phyloP scores from a whole-genome alignment of 2,329 filamentous ascomycete species.

The Plectosphaerella cucumerina region DNA sequence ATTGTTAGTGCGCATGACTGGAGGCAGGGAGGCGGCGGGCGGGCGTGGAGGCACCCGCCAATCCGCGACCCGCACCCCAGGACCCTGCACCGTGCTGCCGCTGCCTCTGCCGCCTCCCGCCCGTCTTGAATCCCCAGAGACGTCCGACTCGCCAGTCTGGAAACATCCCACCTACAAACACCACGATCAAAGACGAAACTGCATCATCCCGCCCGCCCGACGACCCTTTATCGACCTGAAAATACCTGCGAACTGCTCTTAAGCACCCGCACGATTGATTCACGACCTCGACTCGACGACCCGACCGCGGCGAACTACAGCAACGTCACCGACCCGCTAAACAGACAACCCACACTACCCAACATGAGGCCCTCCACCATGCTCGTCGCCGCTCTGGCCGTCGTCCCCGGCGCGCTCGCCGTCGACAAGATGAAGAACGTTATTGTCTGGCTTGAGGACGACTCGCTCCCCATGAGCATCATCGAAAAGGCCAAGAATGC shows the following conservation, averaged over 20 bases:
- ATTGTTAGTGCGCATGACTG: not conserved
- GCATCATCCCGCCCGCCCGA: too few relatives aligned
- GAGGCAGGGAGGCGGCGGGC: too few relatives aligned
- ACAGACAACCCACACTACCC: constrained; percentile 2
- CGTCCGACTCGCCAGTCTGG: not conserved
- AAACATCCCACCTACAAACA: not conserved
- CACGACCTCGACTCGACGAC: not conserved
- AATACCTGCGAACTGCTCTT: not conserved
- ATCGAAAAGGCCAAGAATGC: constrained; percentile 68
- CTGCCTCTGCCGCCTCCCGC: too few relatives aligned
- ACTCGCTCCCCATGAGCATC: constrained; percentile 60
- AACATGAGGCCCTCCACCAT: constrained; percentile 61
- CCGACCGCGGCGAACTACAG: constrained; percentile 5
- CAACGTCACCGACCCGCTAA: not conserved
- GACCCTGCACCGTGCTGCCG: too few relatives aligned
- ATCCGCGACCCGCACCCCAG: not conserved
- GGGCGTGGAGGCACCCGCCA: not conserved
- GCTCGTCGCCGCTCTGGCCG: constrained; percentile 51
- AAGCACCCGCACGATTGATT: not conserved
- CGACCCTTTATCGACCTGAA: too few relatives aligned
- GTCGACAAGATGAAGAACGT: constrained; percentile 68
- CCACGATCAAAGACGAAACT: not conserved
- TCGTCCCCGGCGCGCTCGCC: constrained; percentile 54
- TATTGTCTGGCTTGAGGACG: constrained; percentile 72
- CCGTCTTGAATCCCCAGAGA: too few relatives aligned